These are phyloP conservation scores for Quercus alba DNA, from an alignment of 306 rosid species.

Conservation along the genomic window DNA sequence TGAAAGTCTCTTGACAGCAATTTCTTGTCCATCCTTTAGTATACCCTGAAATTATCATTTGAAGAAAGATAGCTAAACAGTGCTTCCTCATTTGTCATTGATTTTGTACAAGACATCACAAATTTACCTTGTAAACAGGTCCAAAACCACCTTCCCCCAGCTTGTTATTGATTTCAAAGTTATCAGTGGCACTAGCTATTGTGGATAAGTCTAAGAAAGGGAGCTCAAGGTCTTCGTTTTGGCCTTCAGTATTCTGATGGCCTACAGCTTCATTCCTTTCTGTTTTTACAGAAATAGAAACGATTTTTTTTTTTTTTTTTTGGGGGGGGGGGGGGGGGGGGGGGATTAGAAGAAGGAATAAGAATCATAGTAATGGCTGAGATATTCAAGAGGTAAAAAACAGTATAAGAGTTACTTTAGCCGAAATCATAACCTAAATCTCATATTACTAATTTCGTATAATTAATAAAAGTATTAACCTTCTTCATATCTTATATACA, in stretches of 20 bases:
- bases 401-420: not conserved
- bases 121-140: slow-evolving; percentile 44
- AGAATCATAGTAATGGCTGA: not conserved
- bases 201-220: slow-evolving; percentile 37
- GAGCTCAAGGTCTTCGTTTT: slow-evolving; percentile 41
- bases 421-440: not conserved
- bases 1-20: slow-evolving; percentile 67
- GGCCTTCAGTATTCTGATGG: not conserved
- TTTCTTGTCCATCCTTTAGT: slow-evolving; percentile 39
- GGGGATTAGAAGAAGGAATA: too few species aligned
- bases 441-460: too few species aligned
- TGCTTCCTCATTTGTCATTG: not conserved
- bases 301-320: not conserved
- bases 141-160: slow-evolving; percentile 72
- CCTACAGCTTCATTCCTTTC: not conserved
- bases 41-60: slow-evolving; percentile 38
- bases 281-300: not conserved
- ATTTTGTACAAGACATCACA: too few species aligned
- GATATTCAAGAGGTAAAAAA: not conserved
- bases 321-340: too few species aligned
- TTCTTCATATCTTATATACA: too few species aligned
- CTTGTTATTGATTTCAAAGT: slow-evolving; percentile 38
- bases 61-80: too few species aligned
- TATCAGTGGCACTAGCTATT: slow-evolving; percentile 38
- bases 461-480: too few species aligned